phyloP scores from a whole-genome alignment of 2,329 filamentous ascomycete genomes.

The Aspergillus aculeatus region DNA sequence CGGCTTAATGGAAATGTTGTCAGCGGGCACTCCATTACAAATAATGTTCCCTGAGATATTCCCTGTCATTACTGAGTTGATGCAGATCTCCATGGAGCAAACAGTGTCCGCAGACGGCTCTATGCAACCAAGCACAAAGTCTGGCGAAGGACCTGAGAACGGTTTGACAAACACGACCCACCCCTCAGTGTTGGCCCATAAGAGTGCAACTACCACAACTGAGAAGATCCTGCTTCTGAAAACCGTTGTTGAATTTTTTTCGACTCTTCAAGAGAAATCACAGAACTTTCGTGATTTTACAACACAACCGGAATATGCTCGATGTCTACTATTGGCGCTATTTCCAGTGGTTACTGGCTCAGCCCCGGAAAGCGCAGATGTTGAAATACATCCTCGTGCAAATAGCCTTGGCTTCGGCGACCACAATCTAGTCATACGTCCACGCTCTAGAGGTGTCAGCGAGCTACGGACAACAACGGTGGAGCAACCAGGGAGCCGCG shows the following conservation, averaged over 20 bases:
- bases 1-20: constrained; percentile 71
- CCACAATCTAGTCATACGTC: constrained; percentile 78
- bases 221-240: constrained; percentile 68
- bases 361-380: constrained; percentile 77
- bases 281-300: constrained; percentile 79
- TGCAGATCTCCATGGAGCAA: constrained; percentile 74
- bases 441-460: constrained; percentile 63
- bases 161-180: constrained; percentile 9
- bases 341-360: constrained; percentile 88
- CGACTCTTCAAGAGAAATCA: constrained; percentile 75
- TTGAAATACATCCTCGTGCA: constrained; percentile 80
- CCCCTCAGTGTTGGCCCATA: constrained; percentile 16
- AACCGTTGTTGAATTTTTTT: constrained; percentile 74
- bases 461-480: constrained; percentile 72
- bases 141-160: constrained; percentile 8
- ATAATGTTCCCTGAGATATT: constrained; percentile 76
- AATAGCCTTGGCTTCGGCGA: constrained; percentile 81
- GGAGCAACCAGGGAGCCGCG: constrained; percentile 47
- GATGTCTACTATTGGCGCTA: constrained; percentile 73
- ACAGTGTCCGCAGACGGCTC: constrained; percentile 63
- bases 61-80: constrained; percentile 77
- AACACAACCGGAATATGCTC: constrained; percentile 74
- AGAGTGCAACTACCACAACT: constrained; percentile 35
- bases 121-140: constrained; percentile 51
- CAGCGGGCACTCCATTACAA: constrained; percentile 55